These are phyloP conservation scores for Cryptococcus depauperatus DNA, from an alignment of 1,284 basidiomycete species.

Conservation along the genomic window DNA sequence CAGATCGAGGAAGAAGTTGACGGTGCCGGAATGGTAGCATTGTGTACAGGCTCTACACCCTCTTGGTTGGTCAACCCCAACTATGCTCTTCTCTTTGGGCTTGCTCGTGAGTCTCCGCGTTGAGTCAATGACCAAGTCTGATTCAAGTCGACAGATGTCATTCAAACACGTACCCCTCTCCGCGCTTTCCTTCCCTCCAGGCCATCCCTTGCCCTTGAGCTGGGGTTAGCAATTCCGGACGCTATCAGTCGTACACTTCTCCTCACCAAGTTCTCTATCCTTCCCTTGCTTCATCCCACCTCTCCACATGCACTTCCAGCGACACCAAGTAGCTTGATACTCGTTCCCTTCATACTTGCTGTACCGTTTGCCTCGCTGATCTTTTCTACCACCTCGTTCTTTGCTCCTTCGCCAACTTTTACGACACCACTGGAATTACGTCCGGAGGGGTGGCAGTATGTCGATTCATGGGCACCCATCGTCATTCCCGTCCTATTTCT, in stretches of 20 bases:
- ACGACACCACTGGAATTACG: conserved; percentile 36
- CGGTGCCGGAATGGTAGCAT: conserved; percentile 8
- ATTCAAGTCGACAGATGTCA: conserved; percentile 21
- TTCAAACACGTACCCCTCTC: conserved; percentile 39
- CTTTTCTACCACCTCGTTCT: conserved; percentile 37
- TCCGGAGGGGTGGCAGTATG: conserved; percentile 37
- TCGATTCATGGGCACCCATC: conserved; percentile 39
- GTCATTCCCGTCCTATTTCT: conserved; percentile 34
- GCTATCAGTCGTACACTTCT: conserved; percentile 42
- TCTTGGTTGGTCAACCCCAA: conserved; percentile 40
- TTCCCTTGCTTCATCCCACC: conserved; percentile 27
- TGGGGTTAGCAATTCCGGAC: conserved; percentile 34
- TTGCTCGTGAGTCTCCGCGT: conserved; percentile 23
- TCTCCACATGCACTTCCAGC: conserved; percentile 19
- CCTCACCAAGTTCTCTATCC: conserved; percentile 38
- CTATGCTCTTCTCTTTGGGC: conserved; percentile 30
- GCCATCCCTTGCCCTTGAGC: conserved; percentile 30
- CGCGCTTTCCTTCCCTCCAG: conserved; percentile 24
- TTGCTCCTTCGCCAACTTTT: conserved; percentile 26
- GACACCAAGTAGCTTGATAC: conserved; percentile 35
- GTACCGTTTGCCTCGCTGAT: conserved; percentile 38
- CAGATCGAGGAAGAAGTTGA: background rate
- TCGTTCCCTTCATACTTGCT: conserved; percentile 41
- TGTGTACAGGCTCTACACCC: conserved; percentile 36
- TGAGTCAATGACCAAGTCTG: background rate